Base-by-base conservation (phyloP, 1,139 yeast genomes). In the Kurtzmaniella natalensis region DNA sequence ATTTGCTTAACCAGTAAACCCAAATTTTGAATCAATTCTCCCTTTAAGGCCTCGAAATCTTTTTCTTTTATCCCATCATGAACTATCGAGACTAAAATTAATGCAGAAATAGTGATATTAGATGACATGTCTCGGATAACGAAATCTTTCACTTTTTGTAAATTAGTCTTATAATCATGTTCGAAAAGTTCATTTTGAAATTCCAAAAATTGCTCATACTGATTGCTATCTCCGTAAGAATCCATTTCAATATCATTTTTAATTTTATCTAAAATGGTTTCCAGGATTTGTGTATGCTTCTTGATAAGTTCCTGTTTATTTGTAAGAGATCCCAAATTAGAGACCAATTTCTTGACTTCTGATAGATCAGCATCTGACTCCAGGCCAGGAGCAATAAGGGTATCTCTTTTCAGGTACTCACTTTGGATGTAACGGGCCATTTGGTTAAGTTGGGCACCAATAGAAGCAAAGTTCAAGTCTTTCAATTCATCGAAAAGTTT, bases 251-350 rank as follows among this genome's bases (percentile, higher is more conserved):
- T 18, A 18, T 26, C 29, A 15, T 29, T 36, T 17, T 71, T 72
- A 8, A 86, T 79, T 25, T 62, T 61, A 10, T 63, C 57, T 53
- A 89, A 63, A 2, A 87, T 68, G 17, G 65, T 67, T 46, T 88
- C 95, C 3, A 95, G 85, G 18, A 92, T 61, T 3, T 64, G 62
- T 0, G 96, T 88, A 51, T 88, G 96, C 40, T 78, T 75, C 38
- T 84, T 76, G 21, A 92, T 71, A 41, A 76, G 63, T 30, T 73
- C 79, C 50, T 88, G 95, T 33, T 77, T 71, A 11, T 70, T 58
- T 36, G 88, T 89, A 32, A 89, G 59, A 13, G 68, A 72, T 6
- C 86, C 82, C 25, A 92, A 64, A 37, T 77, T 79, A 11, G 77
- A 74, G 3, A 92, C 95, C 49, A 89, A 77, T 32, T 69, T 64